Evolutionary conservation across 1,284 basidiomycete genomes (phyloP).

Genomic region (Takashimella tepidaria): DNA sequence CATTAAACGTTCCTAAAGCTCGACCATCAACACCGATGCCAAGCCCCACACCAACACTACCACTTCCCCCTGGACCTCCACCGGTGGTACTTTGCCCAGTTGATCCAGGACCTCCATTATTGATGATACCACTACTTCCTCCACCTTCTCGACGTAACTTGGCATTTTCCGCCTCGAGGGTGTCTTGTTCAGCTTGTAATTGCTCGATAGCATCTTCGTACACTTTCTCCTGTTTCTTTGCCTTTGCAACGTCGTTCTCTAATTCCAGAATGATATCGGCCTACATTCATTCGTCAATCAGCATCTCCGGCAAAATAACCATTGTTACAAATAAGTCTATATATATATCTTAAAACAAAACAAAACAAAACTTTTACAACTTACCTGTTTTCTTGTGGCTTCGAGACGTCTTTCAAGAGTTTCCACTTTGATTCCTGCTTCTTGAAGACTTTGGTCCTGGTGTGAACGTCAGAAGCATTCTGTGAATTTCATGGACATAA

Average conservation of each 20-base stretch:
- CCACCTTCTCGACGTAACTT: slow-evolving; percentile 66
- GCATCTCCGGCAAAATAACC: too few species aligned
- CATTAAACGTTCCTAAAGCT: neutral
- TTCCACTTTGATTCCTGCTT: slow-evolving; percentile 85
- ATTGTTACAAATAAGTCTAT: too few species aligned
- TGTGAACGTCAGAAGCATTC: neutral
- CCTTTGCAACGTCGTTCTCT: slow-evolving; percentile 71
- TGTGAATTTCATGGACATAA: too few species aligned
- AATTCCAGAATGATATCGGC: slow-evolving; percentile 76
- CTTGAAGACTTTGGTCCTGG: slow-evolving; percentile 88
- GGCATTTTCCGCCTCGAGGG: slow-evolving; percentile 77
- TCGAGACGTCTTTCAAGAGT: slow-evolving; percentile 90
- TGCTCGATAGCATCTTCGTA: slow-evolving; percentile 92
- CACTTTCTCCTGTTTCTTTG: slow-evolving; percentile 76
- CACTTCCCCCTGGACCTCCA: neutral
- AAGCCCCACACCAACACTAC: neutral
- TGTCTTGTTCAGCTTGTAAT: slow-evolving; percentile 80
- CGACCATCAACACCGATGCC: neutral
- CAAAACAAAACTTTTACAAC: slow-evolving; percentile 1
- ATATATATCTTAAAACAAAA: neutral
- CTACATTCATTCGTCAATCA: slow-evolving; percentile 36
- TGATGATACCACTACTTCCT: slow-evolving; percentile 33
- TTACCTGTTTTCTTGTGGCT: slow-evolving; percentile 69
- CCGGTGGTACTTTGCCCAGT: neutral
- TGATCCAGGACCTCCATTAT: neutral